Conservation (phyloP, 169 alveolate species). For the Babesia sp. region DNA sequence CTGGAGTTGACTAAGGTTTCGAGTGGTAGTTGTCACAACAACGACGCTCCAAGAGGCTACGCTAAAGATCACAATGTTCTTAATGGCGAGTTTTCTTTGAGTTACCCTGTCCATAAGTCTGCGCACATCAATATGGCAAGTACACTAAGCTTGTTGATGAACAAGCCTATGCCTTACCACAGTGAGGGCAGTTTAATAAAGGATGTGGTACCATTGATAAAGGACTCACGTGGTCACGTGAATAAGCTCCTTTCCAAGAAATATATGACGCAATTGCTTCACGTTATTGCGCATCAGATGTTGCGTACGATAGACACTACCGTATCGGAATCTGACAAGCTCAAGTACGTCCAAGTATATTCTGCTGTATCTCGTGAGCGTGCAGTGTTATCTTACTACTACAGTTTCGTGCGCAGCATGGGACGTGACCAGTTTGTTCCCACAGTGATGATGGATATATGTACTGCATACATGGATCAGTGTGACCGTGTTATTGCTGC, state of each 20-base stretch:
- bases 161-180: constrained; percentile 54
- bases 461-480: constrained; percentile 6
- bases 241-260: constrained; percentile 31
- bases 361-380: constrained; percentile 9
- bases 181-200: constrained; percentile 35
- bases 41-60: constrained; percentile 49
- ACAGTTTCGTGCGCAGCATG: constrained; percentile 34
- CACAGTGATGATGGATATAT: constrained; percentile 6
- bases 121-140: constrained; percentile 23
- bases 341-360: neutral
- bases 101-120: constrained; percentile 14
- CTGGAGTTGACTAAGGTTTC: constrained; percentile 8
- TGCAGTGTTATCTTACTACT: constrained; percentile 7
- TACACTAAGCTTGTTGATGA: constrained; percentile 19
- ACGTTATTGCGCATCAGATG: constrained; percentile 31
- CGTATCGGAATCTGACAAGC: neutral
- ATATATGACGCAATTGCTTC: constrained; percentile 40
- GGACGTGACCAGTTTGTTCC: constrained; percentile 16
- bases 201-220: constrained; percentile 33
- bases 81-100: constrained; percentile 26
- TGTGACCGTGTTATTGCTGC: constrained; percentile 14
- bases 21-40: constrained; percentile 6
- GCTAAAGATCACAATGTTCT: constrained; percentile 43
- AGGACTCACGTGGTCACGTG: constrained; percentile 31
- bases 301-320: constrained; percentile 46